Conservation (phyloP, 192 early-diverging fungal species). For the Coemansia sp. region DNA sequence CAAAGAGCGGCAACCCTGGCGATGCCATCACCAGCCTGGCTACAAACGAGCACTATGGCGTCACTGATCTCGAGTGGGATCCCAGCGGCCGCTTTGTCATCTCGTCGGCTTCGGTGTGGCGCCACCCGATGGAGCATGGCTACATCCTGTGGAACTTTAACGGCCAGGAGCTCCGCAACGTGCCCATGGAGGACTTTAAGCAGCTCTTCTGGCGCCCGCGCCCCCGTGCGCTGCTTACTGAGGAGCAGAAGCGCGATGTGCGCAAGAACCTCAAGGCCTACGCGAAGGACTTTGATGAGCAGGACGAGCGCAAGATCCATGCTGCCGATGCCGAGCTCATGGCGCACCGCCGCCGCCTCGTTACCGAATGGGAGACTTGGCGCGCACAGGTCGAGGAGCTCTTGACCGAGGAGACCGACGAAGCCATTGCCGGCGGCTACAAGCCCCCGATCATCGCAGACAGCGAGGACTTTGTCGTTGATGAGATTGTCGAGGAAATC, state of each 20-base stretch:
- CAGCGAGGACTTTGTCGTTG: constrained; percentile 84
- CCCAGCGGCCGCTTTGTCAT: constrained; percentile 95
- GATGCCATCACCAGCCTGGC: constrained; percentile 66
- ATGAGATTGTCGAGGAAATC: constrained; percentile 81
- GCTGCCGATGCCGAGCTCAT: constrained; percentile 73
- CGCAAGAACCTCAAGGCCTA: constrained; percentile 91
- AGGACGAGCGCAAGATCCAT: constrained; percentile 73
- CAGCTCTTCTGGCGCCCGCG: constrained; percentile 96
- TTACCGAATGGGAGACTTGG: constrained; percentile 86
- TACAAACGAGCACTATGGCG: constrained; percentile 88
- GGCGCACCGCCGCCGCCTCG: constrained; percentile 69
- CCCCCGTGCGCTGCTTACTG: constrained; percentile 75
- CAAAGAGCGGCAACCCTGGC: constrained; percentile 59
- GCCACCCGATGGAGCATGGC: constrained; percentile 84
- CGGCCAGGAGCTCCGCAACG: constrained; percentile 76
- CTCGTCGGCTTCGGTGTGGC: constrained; percentile 83
- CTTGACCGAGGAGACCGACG: constrained; percentile 59
- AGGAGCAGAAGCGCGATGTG: constrained; percentile 81
- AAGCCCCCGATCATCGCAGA: constrained; percentile 69
- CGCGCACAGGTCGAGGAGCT: constrained; percentile 59
- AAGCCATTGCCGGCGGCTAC: constrained; percentile 60
- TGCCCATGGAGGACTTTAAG: constrained; percentile 79
- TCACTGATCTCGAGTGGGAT: constrained; percentile 98
- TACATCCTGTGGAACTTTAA: constrained; percentile 91
- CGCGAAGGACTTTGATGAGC: constrained; percentile 84